Conservation (phyloP, 805 yeast species). For the Wickerhamiella azymoides region DNA sequence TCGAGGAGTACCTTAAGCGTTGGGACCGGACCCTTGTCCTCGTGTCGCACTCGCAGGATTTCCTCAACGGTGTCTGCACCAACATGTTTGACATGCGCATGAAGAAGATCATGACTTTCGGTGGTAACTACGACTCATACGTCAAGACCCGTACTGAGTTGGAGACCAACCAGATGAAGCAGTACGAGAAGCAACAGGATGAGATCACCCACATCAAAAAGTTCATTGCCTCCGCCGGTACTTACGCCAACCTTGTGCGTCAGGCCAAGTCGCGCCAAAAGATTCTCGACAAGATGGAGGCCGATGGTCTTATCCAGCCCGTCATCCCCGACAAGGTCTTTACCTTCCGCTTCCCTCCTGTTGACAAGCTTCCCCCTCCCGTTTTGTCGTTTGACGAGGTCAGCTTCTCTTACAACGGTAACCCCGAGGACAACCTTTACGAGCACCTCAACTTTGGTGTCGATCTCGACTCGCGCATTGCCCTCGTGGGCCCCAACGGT, state of each 20-base stretch:
- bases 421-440: slow-evolving; percentile 75
- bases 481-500: slow-evolving; percentile 98
- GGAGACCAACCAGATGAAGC: slow-evolving; percentile 97
- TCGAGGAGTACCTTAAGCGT: slow-evolving; percentile 91
- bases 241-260: slow-evolving; percentile 94
- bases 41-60: slow-evolving; percentile 97
- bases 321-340: slow-evolving; percentile 89
- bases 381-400: slow-evolving; percentile 93
- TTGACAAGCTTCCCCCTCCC: slow-evolving; percentile 97
- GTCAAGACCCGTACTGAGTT: slow-evolving; percentile 84
- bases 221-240: slow-evolving; percentile 99
- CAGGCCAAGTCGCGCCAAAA: slow-evolving; percentile 99
- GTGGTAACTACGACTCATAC: slow-evolving; percentile 98
- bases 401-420: slow-evolving; percentile 67
- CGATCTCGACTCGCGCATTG: slow-evolving; percentile 98
- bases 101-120: slow-evolving; percentile 60
- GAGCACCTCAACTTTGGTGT: slow-evolving; percentile 91
- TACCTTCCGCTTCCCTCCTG: slow-evolving; percentile 85
- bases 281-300: slow-evolving; percentile 99
- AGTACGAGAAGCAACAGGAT: slow-evolving; percentile 93
- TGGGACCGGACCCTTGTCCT: slow-evolving; percentile 87
- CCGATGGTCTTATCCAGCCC: slow-evolving; percentile 85
- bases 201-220: slow-evolving; percentile 97
- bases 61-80: slow-evolving; percentile 96
- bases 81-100: slow-evolving; percentile 96